Conservation (phyloP, 2,329 filamentous ascomycete genomes). For the Escovopsis sp. region DNA sequence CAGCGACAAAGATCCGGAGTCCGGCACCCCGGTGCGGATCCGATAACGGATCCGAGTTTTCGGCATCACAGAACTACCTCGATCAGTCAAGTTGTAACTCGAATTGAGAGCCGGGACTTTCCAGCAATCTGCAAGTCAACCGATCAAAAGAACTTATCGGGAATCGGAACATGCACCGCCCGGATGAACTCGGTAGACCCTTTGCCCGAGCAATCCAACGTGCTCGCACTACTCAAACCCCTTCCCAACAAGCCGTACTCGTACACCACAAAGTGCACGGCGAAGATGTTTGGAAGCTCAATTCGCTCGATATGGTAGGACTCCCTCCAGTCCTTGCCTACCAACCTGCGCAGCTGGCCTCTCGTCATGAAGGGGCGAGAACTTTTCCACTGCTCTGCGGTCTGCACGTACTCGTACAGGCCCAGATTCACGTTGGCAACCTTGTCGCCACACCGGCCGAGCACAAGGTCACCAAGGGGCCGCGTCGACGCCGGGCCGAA, state of each 20-base stretch:
- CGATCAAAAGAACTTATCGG: constrained; percentile 5
- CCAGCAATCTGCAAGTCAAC: no score
- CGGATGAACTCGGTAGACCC: constrained; percentile 36
- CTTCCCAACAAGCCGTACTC: constrained; percentile 30
- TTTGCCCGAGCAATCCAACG: constrained; percentile 36
- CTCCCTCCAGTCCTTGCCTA: constrained; percentile 19
- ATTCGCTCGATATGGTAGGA: constrained; percentile 28
- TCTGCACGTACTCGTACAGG: constrained; percentile 29
- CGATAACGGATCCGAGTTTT: no score
- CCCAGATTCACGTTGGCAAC: constrained; percentile 29
- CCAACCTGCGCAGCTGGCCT: constrained; percentile 20
- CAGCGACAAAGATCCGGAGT: no score
- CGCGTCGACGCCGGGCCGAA: constrained; percentile 10
- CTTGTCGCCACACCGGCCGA: constrained; percentile 25
- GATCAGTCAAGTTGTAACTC: no score
- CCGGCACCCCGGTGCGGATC: no score
- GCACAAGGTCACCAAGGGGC: constrained; percentile 17
- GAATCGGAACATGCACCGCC: constrained; percentile 11
- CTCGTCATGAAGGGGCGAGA: constrained; percentile 26
- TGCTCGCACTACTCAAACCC: constrained; percentile 31
- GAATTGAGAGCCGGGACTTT: no score
- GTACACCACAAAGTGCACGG: constrained; percentile 37
- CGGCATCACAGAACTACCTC: no score
- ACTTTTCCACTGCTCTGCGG: constrained; percentile 30
- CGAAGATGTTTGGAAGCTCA: constrained; percentile 28